phyloP scores from a whole-genome alignment of 1,139 yeast species.

The Sugiyamaella xylanicola region DNA sequence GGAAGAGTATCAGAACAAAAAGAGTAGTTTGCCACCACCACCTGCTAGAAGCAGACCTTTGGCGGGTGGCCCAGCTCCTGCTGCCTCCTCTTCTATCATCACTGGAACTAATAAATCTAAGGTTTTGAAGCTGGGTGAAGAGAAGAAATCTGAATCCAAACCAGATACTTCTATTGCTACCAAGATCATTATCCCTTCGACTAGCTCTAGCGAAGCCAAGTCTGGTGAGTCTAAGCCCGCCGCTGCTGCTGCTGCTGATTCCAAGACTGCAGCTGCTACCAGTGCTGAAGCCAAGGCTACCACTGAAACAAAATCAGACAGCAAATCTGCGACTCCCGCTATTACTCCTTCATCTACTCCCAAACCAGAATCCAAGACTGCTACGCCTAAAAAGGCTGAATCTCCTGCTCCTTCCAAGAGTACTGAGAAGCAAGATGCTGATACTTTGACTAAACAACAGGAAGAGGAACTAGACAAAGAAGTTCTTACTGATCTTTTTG shows the following conservation, averaged over 20 bases:
- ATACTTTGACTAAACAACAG: slow-evolving; percentile 66
- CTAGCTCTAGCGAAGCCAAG: too few species aligned
- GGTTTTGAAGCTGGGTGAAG: slow-evolving; percentile 28
- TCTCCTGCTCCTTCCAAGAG: slow-evolving; percentile 22
- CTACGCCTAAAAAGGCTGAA: slow-evolving; percentile 35
- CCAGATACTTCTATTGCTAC: slow-evolving; percentile 19
- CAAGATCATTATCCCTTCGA: too few species aligned
- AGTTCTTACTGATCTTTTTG: slow-evolving; percentile 87
- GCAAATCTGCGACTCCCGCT: slow-evolving; percentile 40
- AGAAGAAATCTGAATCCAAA: slow-evolving; percentile 13
- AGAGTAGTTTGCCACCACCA: slow-evolving; percentile 38
- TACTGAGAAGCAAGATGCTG: slow-evolving; percentile 42
- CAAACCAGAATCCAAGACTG: slow-evolving; percentile 33
- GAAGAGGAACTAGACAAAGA: slow-evolving; percentile 88
- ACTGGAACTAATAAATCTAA: slow-evolving; percentile 31
- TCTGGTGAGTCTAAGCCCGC: slow-evolving; percentile 16
- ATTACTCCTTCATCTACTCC: slow-evolving; percentile 34
- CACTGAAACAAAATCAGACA: slow-evolving; percentile 37
- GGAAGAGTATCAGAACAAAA: slow-evolving; percentile 82
- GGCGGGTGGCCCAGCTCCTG: slow-evolving; percentile 17
- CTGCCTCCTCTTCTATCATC: slow-evolving; percentile 20
- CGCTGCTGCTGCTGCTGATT: slow-evolving; percentile 12
- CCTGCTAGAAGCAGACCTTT: slow-evolving; percentile 21
- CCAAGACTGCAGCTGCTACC: slow-evolving; percentile 22
- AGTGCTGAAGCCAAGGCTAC: slow-evolving; percentile 37